Base-by-base conservation (phyloP, 2,329 filamentous ascomycete species). In the Leptographium galeiforme region DNA sequence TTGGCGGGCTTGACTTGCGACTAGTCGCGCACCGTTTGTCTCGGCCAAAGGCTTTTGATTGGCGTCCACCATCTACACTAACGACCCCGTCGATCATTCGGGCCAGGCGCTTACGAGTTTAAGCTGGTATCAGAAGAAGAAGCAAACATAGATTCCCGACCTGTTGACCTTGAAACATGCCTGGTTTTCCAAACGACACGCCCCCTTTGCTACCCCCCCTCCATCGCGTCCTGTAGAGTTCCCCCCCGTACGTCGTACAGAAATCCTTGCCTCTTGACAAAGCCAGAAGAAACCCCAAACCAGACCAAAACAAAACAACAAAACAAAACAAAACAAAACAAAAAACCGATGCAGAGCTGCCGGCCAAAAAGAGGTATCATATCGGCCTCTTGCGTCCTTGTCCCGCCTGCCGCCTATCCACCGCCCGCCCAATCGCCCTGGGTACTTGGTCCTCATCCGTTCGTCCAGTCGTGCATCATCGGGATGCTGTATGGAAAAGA, bases 401-500 rank as follows among this genome's bases (percentile, higher is more conserved):
- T 51, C 30, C 30, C 19, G 33, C 41, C 10, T 38, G 32, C 52
- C 48, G 16, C 38, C 4, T 19, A 13, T 30, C 39, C 36, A 16
- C 40, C 39, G 47, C 46, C 51, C n/a, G 14, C 47, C 38, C 46
- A 39, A 39, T 49, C 46, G 38, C 47, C 46, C 43, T 38, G 40
- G 46, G 48, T 51, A 32, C 48, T 16, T 53, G 43, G 54, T 52
- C 51, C 53, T 57, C 57, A 36, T 60, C 55, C 50, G 56, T 51
- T 60, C 58, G 51, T 60, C 57, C 58, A 56, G 50, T 60, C 58
- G 49, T 60, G 57, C 53, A 55, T 50, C 53, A 41, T 32, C 10
- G 47, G 6, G 50, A 53, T 54, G 53, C 55, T 55, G 40, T 50
- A 46, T 52, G 49, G 45, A 53, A 19, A 18, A 48, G 14, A 43